phyloP scores from a whole-genome alignment of 2,329 filamentous ascomycete genomes.

The Hirsutella minnesotensis region DNA sequence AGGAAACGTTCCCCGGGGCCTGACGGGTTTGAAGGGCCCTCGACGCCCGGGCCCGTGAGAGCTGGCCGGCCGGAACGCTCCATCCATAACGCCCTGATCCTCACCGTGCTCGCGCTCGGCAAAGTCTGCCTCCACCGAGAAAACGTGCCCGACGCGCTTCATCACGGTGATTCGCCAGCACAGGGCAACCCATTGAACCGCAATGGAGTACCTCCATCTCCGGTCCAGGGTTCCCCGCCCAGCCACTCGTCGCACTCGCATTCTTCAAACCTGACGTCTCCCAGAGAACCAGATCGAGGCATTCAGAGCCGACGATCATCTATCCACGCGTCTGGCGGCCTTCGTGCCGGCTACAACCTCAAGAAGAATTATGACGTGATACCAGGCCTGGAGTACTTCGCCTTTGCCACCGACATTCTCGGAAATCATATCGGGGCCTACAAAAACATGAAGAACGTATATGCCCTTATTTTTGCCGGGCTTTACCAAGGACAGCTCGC shows the following conservation, averaged over 20 bases:
- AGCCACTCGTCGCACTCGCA: conserved; percentile 31
- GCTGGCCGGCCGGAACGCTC: conserved; percentile 47
- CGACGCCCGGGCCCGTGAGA: conserved; percentile 16
- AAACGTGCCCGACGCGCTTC: conserved; percentile 45
- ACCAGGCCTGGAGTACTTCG: conserved; percentile 83
- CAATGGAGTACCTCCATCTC: conserved; percentile 40
- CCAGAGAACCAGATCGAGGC: conserved; percentile 35
- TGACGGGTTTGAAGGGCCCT: conserved; percentile 16
- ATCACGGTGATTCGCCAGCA: conserved; percentile 16
- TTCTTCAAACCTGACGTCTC: conserved; percentile 38
- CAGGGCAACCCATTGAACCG: conserved; percentile 27
- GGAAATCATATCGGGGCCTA: conserved; percentile 70
- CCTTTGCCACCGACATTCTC: conserved; percentile 74
- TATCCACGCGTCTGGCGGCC: conserved; percentile 26
- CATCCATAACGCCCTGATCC: conserved; percentile 68
- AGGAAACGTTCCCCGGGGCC: conserved; percentile 41
- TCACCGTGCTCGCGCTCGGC: conserved; percentile 75
- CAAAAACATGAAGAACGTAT: conserved; percentile 71
- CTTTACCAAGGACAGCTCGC: conserved; percentile 84
- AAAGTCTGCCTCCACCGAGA: conserved; percentile 57
- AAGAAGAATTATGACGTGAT: conserved; percentile 68
- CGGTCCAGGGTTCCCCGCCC: conserved; percentile 43
- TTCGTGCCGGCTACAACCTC: conserved; percentile 16
- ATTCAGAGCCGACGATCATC: conserved; percentile 38
- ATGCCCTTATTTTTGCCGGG: conserved; percentile 73